Conservation (phyloP, 2,329 filamentous ascomycete genomes). For the Sporothrix dimorphospora region DNA sequence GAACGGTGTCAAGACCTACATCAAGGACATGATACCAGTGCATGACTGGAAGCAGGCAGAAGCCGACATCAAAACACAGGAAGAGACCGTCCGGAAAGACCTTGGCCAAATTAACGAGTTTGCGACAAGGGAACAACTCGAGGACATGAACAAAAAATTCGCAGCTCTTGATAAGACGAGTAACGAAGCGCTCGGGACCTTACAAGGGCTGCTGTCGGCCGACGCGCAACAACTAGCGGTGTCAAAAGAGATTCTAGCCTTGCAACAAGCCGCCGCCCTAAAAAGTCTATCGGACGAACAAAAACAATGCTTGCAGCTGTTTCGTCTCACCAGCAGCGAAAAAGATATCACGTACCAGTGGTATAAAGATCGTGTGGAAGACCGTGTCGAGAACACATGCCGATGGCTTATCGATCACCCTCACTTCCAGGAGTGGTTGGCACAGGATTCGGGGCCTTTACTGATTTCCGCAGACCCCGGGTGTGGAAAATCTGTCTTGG, state of each 20-base stretch:
- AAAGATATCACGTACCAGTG: conserved; percentile 37
- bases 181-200: neutral
- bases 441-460: conserved; percentile 38
- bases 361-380: conserved; percentile 39
- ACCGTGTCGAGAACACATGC: conserved; percentile 39
- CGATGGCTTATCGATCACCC: conserved; percentile 42
- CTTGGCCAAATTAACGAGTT: conserved; percentile 26
- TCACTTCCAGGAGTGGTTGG: conserved; percentile 40
- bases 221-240: neutral
- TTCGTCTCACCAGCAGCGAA: neutral
- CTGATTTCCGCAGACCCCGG: conserved; percentile 47
- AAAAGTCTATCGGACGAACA: neutral
- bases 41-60: conserved; percentile 35
- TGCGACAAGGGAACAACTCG: neutral
- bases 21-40: conserved; percentile 30
- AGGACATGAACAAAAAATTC: conserved; percentile 1
- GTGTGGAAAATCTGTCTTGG: conserved; percentile 46
- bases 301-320: neutral
- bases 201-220: neutral
- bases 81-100: conserved; percentile 15
- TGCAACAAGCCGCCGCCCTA: neutral
- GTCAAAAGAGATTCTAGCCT: neutral
- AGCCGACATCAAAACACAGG: conserved; percentile 19
- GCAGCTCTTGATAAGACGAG: conserved; percentile 22
- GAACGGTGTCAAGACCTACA: conserved; percentile 26